Conservation (phyloP, 2,329 filamentous ascomycete genomes). For the Beauveria caledonica region DNA sequence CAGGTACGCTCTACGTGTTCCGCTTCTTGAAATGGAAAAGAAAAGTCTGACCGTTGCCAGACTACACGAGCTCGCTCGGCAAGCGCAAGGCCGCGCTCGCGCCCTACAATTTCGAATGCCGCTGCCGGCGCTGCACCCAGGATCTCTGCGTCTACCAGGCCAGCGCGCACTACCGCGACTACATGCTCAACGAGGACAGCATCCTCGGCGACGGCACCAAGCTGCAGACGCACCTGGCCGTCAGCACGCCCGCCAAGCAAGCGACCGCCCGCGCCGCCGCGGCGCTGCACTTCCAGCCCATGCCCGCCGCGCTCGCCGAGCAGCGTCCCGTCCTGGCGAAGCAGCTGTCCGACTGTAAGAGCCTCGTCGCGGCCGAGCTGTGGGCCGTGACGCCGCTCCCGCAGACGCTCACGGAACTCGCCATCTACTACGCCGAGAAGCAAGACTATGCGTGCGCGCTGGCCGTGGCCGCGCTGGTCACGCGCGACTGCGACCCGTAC, state of each 20-base stretch:
- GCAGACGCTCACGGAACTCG: constrained; percentile 35
- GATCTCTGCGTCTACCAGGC: constrained; percentile 48
- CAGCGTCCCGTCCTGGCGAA: constrained; percentile 16
- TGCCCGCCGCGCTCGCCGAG: constrained; percentile 20
- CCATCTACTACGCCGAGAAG: constrained; percentile 35
- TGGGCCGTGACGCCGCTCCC: constrained; percentile 45
- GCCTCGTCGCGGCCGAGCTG: constrained; percentile 21
- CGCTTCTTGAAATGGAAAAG: neutral
- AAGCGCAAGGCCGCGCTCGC: constrained; percentile 35
- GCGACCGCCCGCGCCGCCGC: constrained; percentile 22
- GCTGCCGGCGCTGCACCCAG: constrained; percentile 39
- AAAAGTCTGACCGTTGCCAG: constrained; percentile 23
- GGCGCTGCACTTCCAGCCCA: constrained; percentile 17
- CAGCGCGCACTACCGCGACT: constrained; percentile 31
- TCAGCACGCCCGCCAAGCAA: constrained; percentile 14
- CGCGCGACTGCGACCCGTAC: constrained; percentile 41
- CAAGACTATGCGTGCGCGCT: constrained; percentile 36
- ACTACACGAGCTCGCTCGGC: constrained; percentile 37
- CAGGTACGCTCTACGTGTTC: constrained; percentile 35
- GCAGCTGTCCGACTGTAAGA: constrained; percentile 19
- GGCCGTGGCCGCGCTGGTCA: constrained; percentile 38
- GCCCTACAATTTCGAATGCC: constrained; percentile 45
- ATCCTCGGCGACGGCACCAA: constrained; percentile 32
- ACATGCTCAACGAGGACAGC: constrained; percentile 31
- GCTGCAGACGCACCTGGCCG: constrained; percentile 21